Evolutionary conservation across 2,329 filamentous ascomycete genomes (phyloP), one percentile per base, ranked within the genome.

Genomic region (Chrysoporthe austroafricana): DNA sequence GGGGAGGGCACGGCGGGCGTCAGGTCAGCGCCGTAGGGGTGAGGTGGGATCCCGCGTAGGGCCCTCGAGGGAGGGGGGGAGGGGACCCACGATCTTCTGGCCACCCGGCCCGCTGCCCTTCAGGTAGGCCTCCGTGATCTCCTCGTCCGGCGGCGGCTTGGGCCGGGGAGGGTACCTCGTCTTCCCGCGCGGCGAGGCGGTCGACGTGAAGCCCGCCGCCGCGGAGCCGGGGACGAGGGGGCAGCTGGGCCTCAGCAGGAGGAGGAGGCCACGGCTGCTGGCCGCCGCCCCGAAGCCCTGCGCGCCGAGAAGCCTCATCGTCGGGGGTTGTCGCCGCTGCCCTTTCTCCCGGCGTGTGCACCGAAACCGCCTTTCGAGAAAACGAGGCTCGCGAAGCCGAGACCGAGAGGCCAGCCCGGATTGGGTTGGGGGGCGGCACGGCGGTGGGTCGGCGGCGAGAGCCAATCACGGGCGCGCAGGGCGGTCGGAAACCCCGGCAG

Each of bases 91-190:
- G 81, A 98, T 98, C 78, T 97, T 97, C 77, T 99, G 96, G 0
- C 96, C 96, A 34, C 96, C 96, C 0, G 96, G 95, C 1, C 96
- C 96, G 73, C 88, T 92, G 73, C 96, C 96, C 77, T 96, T 97
- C 69, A 99, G 85, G 80, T 96, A 98, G 54, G 85, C 86, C 75
- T 97, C 92, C 66, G 90, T 89, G 72, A 98, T 88, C 63, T 97
- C 94, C 21, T 85, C 82, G 72, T 97, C 94, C 14, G 89, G 85
- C 26, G 96, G 87, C 14, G 89, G 85, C 69, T 84, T 86, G 16
- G 91, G 90, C 4, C 94, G 89, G 6, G 93, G 90, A 1, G 95
- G 69, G 43, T 62, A 66, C 36, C 48, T 94, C 75, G 96, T 83
- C 62, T 74, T 73, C 62, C 74, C 69, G 26, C 68, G 54, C 61